Evolutionary conservation across 768 basidiomycete species (phyloP).

Genomic region (Lactifluus piperatus): DNA sequence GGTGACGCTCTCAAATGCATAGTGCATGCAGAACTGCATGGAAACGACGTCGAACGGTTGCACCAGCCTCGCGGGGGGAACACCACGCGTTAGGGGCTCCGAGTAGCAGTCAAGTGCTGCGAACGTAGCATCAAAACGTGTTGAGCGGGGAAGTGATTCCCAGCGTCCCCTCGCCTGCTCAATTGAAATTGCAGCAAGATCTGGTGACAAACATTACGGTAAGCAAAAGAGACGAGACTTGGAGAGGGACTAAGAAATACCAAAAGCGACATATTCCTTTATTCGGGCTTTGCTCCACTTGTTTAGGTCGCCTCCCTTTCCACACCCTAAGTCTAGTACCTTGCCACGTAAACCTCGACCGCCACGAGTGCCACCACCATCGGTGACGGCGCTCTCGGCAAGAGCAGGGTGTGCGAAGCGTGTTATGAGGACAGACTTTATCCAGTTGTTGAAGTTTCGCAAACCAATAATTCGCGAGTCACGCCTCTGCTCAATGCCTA

Average conservation of each 20-base stretch:
- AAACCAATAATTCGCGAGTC: constrained; percentile 94
- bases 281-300: constrained; percentile 92
- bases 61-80: constrained; percentile 50
- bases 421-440: constrained; percentile 93
- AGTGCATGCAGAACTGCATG: constrained; percentile 99
- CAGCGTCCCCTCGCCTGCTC: constrained; percentile 73
- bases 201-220: constrained; percentile 32
- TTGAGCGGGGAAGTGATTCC: constrained; percentile 43
- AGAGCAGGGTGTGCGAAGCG: constrained; percentile 76
- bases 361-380: constrained; percentile 24
- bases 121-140: constrained; percentile 71
- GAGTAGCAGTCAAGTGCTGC: constrained; percentile 85
- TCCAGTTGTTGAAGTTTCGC: constrained; percentile 99
- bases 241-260: constrained; percentile 35
- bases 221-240: constrained; percentile 1
- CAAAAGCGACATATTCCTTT: constrained; percentile 70
- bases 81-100: constrained; percentile 57
- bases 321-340: constrained; percentile 94
- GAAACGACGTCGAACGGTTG: constrained; percentile 89
- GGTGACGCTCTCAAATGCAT: constrained; percentile 86
- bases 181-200: constrained; percentile 83
- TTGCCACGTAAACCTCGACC: constrained; percentile 43
- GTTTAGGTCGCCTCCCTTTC: constrained; percentile 95
- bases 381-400: constrained; percentile 16
- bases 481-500: constrained; percentile 74